Evolutionary conservation across 805 yeast genomes (phyloP), one percentile per base, ranked within the genome.

Genomic region (Metschnikowia similis): DNA sequence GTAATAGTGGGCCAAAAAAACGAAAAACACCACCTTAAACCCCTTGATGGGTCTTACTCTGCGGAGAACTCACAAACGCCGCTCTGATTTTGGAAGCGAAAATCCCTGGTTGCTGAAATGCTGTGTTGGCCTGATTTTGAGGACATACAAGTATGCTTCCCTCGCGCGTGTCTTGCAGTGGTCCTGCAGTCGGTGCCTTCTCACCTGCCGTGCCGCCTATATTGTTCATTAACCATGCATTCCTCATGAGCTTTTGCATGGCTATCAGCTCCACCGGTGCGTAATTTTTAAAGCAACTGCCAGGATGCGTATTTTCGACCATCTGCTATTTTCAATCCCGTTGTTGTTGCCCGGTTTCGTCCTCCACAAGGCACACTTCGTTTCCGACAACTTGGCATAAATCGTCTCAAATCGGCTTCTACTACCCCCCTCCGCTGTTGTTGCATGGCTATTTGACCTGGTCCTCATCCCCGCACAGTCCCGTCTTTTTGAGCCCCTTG

Each of bases 81-180:
- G 34, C 14, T 7, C 46, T 35, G 13, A 35, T 35, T 34, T 43
- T 35, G 39, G 46, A 43, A 43, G 39, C 46, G 39, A 43, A 43
- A 43, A 35, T 28, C 40, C 5, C 31, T 35, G 35, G 46, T 43
- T 43, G 40, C 39, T 35, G 39, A 43, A 21, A 9, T 43, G 34
- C 27, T n/a, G 8, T 5, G 1, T 7, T 17, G 26, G 16, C 8
- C 30, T 8, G 8, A 9, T 43, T 28, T 7, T 34, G 46, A 34
- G 40, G 40, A 43, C 46, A 43, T 43, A 35, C 46, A 43, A 27
- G 31, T 16, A 2, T 35, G 28, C 40, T 43, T 43, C 46, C 13
- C 46, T 43, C 32, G 32, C 39, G 39, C 46, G 17, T 11, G 11
- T 10, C 9, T 11, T 28, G 46, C 46, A 35, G 36, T 14, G 2